These are phyloP conservation scores for Arbutus unedo DNA, from an alignment of 148 eudicot species.

Conservation along the genomic window DNA sequence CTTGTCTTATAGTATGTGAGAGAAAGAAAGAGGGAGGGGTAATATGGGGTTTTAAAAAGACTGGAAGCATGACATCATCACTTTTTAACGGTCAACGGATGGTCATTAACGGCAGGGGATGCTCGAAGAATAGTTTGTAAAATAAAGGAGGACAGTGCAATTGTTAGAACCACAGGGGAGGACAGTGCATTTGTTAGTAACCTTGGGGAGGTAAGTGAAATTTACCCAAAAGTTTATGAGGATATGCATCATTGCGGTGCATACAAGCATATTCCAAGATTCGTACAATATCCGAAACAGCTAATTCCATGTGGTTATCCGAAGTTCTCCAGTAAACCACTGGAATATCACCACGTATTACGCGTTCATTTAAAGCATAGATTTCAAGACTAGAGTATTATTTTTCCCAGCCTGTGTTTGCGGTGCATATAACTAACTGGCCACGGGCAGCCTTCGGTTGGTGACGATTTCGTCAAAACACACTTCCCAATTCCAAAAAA, in stretches of 20 bases:
- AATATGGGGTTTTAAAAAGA: too few species aligned
- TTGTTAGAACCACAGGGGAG: too few species aligned
- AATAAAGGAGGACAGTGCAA: too few species aligned
- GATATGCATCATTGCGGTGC: neutral
- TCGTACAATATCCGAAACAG: neutral
- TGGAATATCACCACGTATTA: neutral
- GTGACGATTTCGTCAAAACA: neutral
- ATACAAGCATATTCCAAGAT: neutral
- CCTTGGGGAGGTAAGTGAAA: too few species aligned
- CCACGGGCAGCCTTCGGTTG: neutral
- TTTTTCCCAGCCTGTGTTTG: neutral
- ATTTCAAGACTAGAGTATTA: neutral
- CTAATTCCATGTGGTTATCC: neutral
- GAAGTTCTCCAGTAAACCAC: neutral
- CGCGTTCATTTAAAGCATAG: neutral
- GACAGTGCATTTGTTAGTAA: too few species aligned
- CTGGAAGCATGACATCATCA: too few species aligned
- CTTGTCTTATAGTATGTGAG: too few species aligned
- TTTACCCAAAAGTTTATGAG: too few species aligned
- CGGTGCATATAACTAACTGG: neutral
- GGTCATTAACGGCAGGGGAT: too few species aligned
- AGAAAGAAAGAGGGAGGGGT: too few species aligned
- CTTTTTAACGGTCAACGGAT: too few species aligned
- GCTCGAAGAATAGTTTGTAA: too few species aligned
- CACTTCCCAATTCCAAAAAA: neutral